Conservation (phyloP, 805 yeast species). For the Candida xiaguanensis region DNA sequence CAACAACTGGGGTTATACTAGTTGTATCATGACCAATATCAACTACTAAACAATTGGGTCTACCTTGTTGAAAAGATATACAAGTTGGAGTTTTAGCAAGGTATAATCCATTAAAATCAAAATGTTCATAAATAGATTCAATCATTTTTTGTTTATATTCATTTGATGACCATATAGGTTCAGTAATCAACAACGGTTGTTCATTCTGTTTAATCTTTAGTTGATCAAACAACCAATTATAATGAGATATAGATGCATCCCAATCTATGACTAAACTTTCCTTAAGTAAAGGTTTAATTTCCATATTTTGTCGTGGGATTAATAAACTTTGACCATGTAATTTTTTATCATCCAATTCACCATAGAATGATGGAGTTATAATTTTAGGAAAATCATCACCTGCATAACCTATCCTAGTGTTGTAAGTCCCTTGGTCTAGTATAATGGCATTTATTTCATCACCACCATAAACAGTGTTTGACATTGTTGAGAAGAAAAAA, state of each 20-base stretch:
- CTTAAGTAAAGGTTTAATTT: constrained; percentile 54
- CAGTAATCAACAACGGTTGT: constrained; percentile 79
- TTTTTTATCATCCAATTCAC: constrained; percentile 12
- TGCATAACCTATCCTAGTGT: constrained; percentile 85
- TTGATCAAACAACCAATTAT: constrained; percentile 51
- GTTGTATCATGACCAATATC: constrained; percentile 79
- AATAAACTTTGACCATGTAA: constrained; percentile 42
- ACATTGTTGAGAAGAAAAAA: constrained; percentile 14
- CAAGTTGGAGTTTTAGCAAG: constrained; percentile 82
- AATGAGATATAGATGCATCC: constrained; percentile 80
- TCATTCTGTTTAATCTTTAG: constrained; percentile 54
- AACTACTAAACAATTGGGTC: constrained; percentile 82
- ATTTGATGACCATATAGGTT: constrained; percentile 79
- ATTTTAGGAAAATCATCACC: constrained; percentile 87
- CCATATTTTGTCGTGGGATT: constrained; percentile 48
- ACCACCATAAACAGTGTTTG: constrained; percentile 31
- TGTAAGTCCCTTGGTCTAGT: constrained; percentile 83
- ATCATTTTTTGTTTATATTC: constrained; percentile 65
- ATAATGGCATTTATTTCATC: constrained; percentile 92
- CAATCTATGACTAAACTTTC: constrained; percentile 72
- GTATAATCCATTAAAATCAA: constrained; percentile 76
- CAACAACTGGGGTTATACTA: constrained; percentile 78
- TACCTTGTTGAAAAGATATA: constrained; percentile 82
- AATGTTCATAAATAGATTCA: constrained; percentile 66
- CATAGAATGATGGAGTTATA: constrained; percentile 67